phyloP scores from a whole-genome alignment of 2,329 filamentous ascomycete genomes.

The Exophiala sideris region DNA sequence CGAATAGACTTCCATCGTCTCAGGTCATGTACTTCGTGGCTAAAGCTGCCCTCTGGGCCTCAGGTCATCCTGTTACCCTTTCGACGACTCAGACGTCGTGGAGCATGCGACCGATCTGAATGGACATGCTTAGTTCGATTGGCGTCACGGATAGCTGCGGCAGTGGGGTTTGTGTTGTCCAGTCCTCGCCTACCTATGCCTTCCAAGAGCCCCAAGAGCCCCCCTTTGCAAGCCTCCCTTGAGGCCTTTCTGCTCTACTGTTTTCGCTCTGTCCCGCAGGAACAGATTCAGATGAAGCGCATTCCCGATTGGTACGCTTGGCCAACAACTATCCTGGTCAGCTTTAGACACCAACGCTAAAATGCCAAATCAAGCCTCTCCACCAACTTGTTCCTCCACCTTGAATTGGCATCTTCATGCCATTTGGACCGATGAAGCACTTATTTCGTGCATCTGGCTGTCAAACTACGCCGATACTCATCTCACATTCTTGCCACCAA shows the following conservation, averaged over 20 bases:
- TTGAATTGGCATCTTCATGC: not conserved
- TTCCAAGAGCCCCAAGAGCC: not conserved
- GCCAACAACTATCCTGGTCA: no score
- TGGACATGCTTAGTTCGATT: constrained; percentile 13
- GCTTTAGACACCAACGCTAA: constrained; percentile 4
- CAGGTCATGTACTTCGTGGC: no score
- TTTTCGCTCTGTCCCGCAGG: not conserved
- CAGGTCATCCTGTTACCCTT: not conserved
- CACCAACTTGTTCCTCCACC: not conserved
- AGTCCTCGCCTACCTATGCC: not conserved
- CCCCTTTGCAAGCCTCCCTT: constrained; percentile 5
- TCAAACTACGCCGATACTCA: not conserved
- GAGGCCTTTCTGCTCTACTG: not conserved
- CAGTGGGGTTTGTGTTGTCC: constrained; percentile 9
- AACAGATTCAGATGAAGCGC: not conserved
- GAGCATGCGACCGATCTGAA: constrained; percentile 2
- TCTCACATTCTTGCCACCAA: not conserved
- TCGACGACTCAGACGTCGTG: not conserved
- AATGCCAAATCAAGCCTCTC: constrained; percentile 3
- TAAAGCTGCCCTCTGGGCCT: no score
- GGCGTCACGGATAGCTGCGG: constrained; percentile 15
- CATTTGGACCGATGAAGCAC: not conserved
- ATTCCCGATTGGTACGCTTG: constrained; percentile 9
- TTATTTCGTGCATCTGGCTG: not conserved
- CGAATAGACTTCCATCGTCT: no score